Base-by-base conservation (phyloP, 768 basidiomycete species). In the Tremella mesenterica region DNA sequence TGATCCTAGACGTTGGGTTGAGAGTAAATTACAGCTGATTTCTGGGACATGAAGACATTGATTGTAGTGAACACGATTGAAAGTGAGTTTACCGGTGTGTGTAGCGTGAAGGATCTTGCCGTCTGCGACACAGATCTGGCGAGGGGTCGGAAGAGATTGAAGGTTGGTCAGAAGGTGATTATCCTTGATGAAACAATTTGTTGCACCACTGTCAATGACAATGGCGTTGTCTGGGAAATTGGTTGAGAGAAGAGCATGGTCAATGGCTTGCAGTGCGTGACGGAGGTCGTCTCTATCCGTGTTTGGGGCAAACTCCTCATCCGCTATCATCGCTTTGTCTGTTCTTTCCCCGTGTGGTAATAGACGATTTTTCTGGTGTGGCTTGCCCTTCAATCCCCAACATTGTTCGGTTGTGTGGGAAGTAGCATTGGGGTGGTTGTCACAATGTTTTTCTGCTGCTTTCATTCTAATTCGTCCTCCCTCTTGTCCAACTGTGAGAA, bases 151-250 rank as follows among this genome's bases (percentile, higher is more conserved):
- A 34, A 52, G 50, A 7, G 26, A 4, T 5, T n/a, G 18, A 34
- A 52, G 50, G 26, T 52, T n/a, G 50, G 50, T 43, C 7, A 52
- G 50, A 18, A 52, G 50, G 39, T 52, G 50, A 16, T 44, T 43
- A 33, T 52, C 50, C 38, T 52, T 52, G 41, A 52, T 52, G 27
- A 52, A 52, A 18, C 26, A 30, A 25, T 26, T 52, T 47, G 50
- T 44, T 28, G 50, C 50, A 6, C 50, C 50, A 26, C 39, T 47
- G 50, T 52, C 50, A 30, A 52, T 31, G 39, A 52, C 27, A 30
- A 52, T 26, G 26, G 50, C n/a, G 10, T 23, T 31, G 33, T 5
- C 3, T 9, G 48, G 34, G 21, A 50, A 23, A 4, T 50, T 36
- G 4, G 29, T 36, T 36, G 33, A 36, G 12, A 36, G 18, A 18